Evolutionary conservation across 352 stramenopile species (phyloP).

Genomic region (Globisporangium nagaii): DNA sequence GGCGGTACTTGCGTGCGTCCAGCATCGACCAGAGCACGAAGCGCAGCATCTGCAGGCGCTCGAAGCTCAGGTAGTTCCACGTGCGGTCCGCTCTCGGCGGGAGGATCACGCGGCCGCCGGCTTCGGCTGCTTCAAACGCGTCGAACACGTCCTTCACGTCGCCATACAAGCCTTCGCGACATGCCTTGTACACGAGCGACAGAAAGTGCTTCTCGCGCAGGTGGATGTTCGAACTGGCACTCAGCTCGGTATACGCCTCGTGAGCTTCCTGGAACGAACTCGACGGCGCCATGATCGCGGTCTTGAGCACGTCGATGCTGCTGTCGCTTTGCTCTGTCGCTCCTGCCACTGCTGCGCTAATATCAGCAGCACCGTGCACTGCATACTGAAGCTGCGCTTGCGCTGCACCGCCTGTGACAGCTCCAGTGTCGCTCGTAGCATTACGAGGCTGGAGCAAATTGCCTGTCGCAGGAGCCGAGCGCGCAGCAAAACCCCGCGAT

Average conservation of each 20-base stretch:
- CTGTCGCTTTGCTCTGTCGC: neutral
- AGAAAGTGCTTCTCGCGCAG: constrained; percentile 41
- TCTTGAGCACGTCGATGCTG: constrained; percentile 7
- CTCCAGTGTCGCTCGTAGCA: neutral
- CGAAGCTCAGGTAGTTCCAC: constrained; percentile 32
- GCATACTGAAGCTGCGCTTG: neutral
- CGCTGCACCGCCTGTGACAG: no score
- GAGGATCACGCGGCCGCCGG: constrained; percentile 14
- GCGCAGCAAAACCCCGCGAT: neutral
- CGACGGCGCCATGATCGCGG: neutral
- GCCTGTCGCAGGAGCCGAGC: neutral
- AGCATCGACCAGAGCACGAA: constrained; percentile 65
- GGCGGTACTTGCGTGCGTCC: constrained; percentile 17
- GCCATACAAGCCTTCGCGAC: constrained; percentile 23
- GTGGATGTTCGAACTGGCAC: constrained; percentile 6
- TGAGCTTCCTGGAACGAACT: constrained; percentile 1
- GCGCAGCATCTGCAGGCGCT: constrained; percentile 54
- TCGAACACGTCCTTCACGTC: constrained; percentile 32
- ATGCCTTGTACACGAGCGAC: constrained; percentile 62
- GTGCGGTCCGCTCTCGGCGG: constrained; percentile 19
- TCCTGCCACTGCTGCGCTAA: neutral
- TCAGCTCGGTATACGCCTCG: constrained; percentile 8
- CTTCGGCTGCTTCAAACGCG: constrained; percentile 32
- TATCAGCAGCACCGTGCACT: neutral
- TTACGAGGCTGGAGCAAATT: constrained; percentile 2